Evolutionary conservation across 345 rosid species (phyloP), one percentile per base, ranked within the genome.

Genomic region (Populus pruinosa): DNA sequence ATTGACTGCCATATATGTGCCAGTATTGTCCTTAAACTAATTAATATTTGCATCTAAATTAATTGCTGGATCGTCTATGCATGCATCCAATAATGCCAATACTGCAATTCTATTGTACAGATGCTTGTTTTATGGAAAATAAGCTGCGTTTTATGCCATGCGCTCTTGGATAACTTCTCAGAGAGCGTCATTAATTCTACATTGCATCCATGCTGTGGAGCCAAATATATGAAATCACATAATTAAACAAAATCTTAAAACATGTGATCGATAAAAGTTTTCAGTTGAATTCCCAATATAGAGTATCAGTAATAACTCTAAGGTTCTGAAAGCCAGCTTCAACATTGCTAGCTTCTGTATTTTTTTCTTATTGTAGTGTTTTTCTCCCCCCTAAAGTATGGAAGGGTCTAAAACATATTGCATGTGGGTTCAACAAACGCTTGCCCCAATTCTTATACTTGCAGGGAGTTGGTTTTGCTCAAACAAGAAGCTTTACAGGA

Each of bases 401-500:
- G 13, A 9, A 1, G 14, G 8, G 47, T 43, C 47, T 20, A 17
- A 50, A 18, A 50, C 6, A 50, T 17, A 50, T 50, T 50, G 56
- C 39, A 47, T 39, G 3, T 25, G 41, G 44, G 35, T 53, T 67
- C 11, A 11, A 68, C 55, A 56, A 39, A 13, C 36, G 36, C 17
- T 25, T 69, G 14, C 3, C 11, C 29, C n/a, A 13, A 8, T 55
- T 50, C n/a, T 53, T 53, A 17, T 31, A 35, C n/a, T 10, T 62
- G 80, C 81, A 85, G 86, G 88, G 73, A 71, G 81, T 78, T 66
- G 71, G 69, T 72, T 78, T 80, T 62, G 68, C 64, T 77, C 73
- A 66, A 65, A 59, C 80, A 38, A 78, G 65, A 65, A 72, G 47
- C 31, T 70, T 41, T 33, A 21, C 13, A 29, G 66, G 76, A 35